Conservation (phyloP, 2,329 filamentous ascomycete genomes). For the Aspergillus alliaceus region DNA sequence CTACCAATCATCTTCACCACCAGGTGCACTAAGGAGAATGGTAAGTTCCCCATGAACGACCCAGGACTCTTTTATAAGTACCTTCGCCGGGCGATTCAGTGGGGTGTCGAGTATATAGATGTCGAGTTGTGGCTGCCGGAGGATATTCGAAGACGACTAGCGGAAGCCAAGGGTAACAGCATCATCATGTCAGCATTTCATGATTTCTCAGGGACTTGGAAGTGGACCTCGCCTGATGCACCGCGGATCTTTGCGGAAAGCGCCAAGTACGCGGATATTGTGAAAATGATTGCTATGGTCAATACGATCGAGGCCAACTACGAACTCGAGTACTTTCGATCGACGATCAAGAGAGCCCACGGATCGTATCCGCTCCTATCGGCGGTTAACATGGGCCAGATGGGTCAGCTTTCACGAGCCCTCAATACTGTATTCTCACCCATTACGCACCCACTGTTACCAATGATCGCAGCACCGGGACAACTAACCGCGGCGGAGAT, state of each 20-base stretch:
- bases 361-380: conserved; percentile 70
- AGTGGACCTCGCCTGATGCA: conserved; percentile 74
- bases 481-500: conserved; percentile 85
- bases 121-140: conserved; percentile 86
- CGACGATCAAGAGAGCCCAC: conserved; percentile 68
- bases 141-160: conserved; percentile 66
- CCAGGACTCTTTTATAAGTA: conserved; percentile 74
- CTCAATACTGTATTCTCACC: conserved; percentile 85
- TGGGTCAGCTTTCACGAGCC: conserved; percentile 80
- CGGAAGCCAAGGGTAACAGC: conserved; percentile 71
- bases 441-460: conserved; percentile 80
- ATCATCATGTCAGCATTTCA: conserved; percentile 91
- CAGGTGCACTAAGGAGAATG: conserved; percentile 77
- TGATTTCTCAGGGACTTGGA: conserved; percentile 81
- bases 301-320: conserved; percentile 83
- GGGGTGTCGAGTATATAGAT: conserved; percentile 88
- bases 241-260: conserved; percentile 71
- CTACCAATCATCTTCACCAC: conserved; percentile 90
- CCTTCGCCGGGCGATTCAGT: conserved; percentile 79
- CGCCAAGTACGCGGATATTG: conserved; percentile 74
- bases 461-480: conserved; percentile 80
- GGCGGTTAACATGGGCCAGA: conserved; percentile 82
- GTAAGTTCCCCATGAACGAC: conserved; percentile 80
- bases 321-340: conserved; percentile 85
- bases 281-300: conserved; percentile 88